These are phyloP conservation scores for Sphagnum fallax DNA, from an alignment of 228 moss, liverwort and hornwort species.

Conservation along the genomic window DNA sequence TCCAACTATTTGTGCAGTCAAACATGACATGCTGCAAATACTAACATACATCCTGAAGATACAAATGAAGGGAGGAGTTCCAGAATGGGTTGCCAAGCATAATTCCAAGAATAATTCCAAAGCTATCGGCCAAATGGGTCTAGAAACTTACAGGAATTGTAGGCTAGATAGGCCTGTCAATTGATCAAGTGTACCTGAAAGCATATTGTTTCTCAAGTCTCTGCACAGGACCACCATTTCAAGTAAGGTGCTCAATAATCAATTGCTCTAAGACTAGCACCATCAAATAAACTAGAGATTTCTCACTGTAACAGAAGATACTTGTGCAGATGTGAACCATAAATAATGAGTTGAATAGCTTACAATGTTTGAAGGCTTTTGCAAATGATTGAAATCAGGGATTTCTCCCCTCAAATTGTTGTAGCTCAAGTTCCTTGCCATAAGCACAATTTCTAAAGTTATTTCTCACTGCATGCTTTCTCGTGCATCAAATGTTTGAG, in stretches of 20 bases:
- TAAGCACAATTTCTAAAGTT: too few relatives aligned
- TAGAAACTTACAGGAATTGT: slow-evolving; percentile 34
- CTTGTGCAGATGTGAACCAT: not conserved
- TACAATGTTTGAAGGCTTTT: slow-evolving; percentile 42
- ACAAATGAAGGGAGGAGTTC: too few relatives aligned
- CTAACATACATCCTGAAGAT: too few relatives aligned
- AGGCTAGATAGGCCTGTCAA: slow-evolving; percentile 26
- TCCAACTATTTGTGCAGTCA: too few relatives aligned
- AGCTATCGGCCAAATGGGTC: not conserved
- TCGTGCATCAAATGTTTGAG: too few relatives aligned
- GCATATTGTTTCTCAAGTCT: slow-evolving; percentile 50
- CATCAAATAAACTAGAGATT: not conserved
- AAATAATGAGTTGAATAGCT: slow-evolving; percentile 3
- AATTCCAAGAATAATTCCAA: not conserved
- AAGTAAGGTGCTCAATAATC: not conserved
- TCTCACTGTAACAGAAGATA: not conserved
- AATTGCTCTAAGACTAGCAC: not conserved
- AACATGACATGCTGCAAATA: too few relatives aligned
- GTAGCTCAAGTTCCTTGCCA: slow-evolving; percentile 40
- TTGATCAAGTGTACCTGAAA: slow-evolving; percentile 43
- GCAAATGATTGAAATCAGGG: slow-evolving; percentile 33
- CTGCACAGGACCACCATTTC: slow-evolving; percentile 15
- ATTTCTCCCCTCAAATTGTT: slow-evolving; percentile 34
- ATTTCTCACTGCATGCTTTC: too few relatives aligned
- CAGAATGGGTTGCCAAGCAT: too few relatives aligned